Evolutionary conservation across 2,329 filamentous ascomycete genomes (phyloP).

Genomic region (Orbilia ellipsospora): DNA sequence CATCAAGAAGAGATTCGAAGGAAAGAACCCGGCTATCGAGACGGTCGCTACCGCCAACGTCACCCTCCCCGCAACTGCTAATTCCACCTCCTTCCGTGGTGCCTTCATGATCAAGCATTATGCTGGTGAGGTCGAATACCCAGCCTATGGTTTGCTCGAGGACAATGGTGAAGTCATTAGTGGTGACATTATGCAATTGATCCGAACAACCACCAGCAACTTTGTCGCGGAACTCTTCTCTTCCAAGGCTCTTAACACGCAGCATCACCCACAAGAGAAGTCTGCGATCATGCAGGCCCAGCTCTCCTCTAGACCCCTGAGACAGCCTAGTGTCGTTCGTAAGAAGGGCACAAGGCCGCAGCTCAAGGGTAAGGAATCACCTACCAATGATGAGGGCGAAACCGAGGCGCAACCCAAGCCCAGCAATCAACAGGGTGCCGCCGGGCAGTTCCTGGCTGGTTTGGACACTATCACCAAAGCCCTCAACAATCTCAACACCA

Average conservation of each 20-base stretch:
- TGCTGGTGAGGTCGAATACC: conserved; percentile 95
- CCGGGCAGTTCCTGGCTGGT: conserved; percentile 88
- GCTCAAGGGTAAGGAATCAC: conserved; percentile 63
- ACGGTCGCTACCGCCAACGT: conserved; percentile 79
- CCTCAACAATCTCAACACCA: conserved; percentile 81
- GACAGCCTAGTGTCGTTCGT: conserved; percentile 90
- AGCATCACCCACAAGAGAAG: conserved; percentile 91
- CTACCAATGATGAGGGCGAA: conserved; percentile 62
- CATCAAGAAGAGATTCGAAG: conserved; percentile 89
- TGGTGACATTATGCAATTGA: conserved; percentile 92
- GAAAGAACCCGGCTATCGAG: conserved; percentile 89
- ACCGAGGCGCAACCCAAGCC: conserved; percentile 31
- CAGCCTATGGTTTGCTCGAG: conserved; percentile 85
- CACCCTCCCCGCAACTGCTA: conserved; percentile 73
- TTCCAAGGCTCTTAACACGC: conserved; percentile 91
- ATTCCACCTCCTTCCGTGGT: conserved; percentile 81
- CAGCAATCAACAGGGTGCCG: conserved; percentile 78
- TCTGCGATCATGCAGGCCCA: conserved; percentile 94
- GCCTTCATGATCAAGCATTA: conserved; percentile 83
- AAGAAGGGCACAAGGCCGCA: conserved; percentile 72
- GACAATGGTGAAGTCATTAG: conserved; percentile 97
- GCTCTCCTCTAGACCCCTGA: conserved; percentile 92
- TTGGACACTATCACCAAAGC: conserved; percentile 92
- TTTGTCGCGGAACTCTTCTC: conserved; percentile 92
- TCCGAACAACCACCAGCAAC: conserved; percentile 85